Evolutionary conservation across 1,284 basidiomycete genomes (phyloP).

Genomic region (Phaffia rhodozyma): DNA sequence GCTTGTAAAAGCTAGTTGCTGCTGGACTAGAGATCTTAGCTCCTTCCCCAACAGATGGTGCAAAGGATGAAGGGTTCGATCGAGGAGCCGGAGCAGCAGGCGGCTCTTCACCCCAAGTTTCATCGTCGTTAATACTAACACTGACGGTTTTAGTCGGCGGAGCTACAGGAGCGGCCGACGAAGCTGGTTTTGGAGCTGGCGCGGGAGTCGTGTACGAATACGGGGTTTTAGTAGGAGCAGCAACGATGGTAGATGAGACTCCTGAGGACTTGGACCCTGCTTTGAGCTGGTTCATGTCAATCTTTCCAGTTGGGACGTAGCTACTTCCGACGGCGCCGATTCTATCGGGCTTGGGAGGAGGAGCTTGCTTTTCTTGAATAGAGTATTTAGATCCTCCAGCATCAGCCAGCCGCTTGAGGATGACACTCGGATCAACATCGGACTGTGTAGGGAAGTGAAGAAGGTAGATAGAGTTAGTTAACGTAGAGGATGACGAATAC

Average conservation of each 20-base stretch:
- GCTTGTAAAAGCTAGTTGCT: slow-evolving; percentile 31
- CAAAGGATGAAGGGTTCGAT: slow-evolving; percentile 19
- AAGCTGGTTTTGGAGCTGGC: neutral
- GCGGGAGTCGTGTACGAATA: slow-evolving; percentile 7
- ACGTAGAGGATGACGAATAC: neutral
- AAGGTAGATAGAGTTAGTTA: slow-evolving; percentile 16
- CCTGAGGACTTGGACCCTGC: slow-evolving; percentile 17
- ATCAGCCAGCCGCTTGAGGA: slow-evolving; percentile 78
- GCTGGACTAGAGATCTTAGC: neutral
- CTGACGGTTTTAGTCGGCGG: neutral
- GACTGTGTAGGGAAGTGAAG: slow-evolving; percentile 39
- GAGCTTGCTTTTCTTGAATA: slow-evolving; percentile 52
- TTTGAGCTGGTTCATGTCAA: slow-evolving; percentile 25
- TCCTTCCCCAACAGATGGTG: neutral
- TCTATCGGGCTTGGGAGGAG: slow-evolving; percentile 45
- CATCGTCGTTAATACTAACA: slow-evolving; percentile 12
- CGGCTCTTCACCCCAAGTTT: slow-evolving; percentile 18
- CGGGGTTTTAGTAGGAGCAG: slow-evolving; percentile 19
- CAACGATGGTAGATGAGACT: neutral
- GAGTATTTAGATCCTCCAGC: slow-evolving; percentile 89
- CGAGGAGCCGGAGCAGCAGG: slow-evolving; percentile 21
- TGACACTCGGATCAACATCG: slow-evolving; percentile 64
- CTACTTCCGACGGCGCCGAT: slow-evolving; percentile 42
- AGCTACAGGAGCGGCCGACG: neutral
- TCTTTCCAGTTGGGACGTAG: slow-evolving; percentile 28